A percentile compares a stretch with the other conserved stretches of the same genome.
These are phyloP conservation scores for Anisodus tanguticus DNA, from an alignment of 257 asterid genomes.

Conservation along the genomic window DNA sequence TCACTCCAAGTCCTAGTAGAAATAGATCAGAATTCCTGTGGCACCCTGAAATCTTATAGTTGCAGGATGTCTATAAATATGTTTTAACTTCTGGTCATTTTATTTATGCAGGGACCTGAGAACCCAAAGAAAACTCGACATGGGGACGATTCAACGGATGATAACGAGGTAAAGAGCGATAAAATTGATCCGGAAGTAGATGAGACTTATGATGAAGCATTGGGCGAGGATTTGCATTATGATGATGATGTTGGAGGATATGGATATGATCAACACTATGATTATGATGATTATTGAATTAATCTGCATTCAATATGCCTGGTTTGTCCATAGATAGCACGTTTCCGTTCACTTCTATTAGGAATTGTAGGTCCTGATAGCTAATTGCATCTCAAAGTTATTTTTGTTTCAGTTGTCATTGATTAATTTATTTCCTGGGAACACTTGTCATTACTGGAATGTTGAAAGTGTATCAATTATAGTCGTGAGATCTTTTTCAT, in stretches of 20 bases:
- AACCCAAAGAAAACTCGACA: slow-evolving; percentile 41
- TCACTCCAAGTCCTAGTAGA: neutral
- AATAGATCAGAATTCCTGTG: neutral
- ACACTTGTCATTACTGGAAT: too few species aligned
- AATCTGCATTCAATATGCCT: neutral
- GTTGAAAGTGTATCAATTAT: too few species aligned
- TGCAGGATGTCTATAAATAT: neutral
- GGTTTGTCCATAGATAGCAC: too few species aligned
- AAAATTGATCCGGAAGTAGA: slow-evolving; percentile 36
- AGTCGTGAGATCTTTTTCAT: too few species aligned
- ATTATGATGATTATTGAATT: slow-evolving; percentile 31
- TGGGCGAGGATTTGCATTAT: neutral
- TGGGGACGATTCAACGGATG: slow-evolving; percentile 28
- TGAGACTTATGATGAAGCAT: slow-evolving; percentile 28
- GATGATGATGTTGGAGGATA: slow-evolving; percentile 39
- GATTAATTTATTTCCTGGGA: too few species aligned
- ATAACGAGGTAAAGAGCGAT: slow-evolving; percentile 18
- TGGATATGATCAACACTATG: slow-evolving; percentile 37
- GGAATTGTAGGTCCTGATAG: too few species aligned
- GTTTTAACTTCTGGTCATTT: slow-evolving; percentile 20
- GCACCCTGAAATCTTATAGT: neutral
- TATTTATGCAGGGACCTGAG: slow-evolving; percentile 39
- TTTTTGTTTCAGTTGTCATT: neutral
- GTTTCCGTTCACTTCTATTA: too few species aligned
- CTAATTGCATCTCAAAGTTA: too few species aligned